phyloP scores from a whole-genome alignment of 805 yeast genomes.

The Lipomyces orientalis region DNA sequence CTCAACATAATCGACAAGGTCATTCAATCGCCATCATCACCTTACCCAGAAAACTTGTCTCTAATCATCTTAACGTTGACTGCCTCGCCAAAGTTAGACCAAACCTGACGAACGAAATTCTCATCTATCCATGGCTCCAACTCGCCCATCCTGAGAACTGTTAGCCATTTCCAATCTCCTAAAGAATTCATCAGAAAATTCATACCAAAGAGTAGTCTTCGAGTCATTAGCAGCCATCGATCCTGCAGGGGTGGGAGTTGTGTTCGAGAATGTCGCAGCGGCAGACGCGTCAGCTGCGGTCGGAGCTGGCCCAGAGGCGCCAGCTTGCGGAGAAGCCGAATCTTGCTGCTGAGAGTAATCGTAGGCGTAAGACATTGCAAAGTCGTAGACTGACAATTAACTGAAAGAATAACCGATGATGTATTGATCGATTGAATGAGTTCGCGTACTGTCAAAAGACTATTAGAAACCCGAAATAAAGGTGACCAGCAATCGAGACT shows the following conservation, averaged over 20 bases:
- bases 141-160: slow-evolving; percentile 69
- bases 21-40: slow-evolving; percentile 4
- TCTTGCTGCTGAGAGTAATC: slow-evolving; percentile 38
- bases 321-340: slow-evolving; percentile 34
- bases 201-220: slow-evolving; percentile 46
- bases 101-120: slow-evolving; percentile 63
- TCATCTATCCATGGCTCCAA: slow-evolving; percentile 87
- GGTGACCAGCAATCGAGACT: not conserved
- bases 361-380: slow-evolving; percentile 37
- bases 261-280: slow-evolving; percentile 30
- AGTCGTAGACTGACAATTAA: not conserved
- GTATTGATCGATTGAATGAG: not conserved
- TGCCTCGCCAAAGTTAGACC: slow-evolving; percentile 72
- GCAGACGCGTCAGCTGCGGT: slow-evolving; percentile 30
- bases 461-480: not conserved
- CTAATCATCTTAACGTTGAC: slow-evolving; percentile 72
- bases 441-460: not conserved
- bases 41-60: slow-evolving; percentile 56
- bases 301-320: slow-evolving; percentile 21
- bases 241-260: slow-evolving; percentile 30
- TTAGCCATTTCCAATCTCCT: not conserved
- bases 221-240: slow-evolving; percentile 35
- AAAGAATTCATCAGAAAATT: not conserved
- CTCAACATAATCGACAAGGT: not conserved
- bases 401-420: not conserved